These are phyloP conservation scores for Pseudopithomyces maydicus DNA, from an alignment of 2,329 filamentous ascomycete species.

Conservation along the genomic window DNA sequence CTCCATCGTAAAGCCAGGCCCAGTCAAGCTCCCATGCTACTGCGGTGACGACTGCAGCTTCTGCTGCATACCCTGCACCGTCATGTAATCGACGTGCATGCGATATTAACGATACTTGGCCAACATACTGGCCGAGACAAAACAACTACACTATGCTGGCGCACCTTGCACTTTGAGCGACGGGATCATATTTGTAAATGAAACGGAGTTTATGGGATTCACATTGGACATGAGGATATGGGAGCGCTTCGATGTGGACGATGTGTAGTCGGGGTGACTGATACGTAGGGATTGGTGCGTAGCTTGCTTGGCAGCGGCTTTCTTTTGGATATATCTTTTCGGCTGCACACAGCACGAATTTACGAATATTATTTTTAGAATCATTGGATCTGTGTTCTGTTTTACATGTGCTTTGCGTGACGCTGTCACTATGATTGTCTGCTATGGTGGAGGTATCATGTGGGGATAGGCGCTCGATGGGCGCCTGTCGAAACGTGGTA, in stretches of 20 bases:
- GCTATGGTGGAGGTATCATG: neutral
- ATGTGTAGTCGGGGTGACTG: neutral
- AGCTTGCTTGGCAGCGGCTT: neutral
- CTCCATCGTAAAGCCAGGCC: slow-evolving; percentile 43
- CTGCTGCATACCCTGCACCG: slow-evolving; percentile 44
- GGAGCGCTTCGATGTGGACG: neutral
- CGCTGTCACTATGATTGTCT: neutral
- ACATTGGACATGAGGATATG: neutral
- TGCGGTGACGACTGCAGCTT: slow-evolving; percentile 39
- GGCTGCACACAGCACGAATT: neutral
- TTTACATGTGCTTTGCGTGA: neutral
- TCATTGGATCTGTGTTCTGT: too few relatives aligned
- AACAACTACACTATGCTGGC: neutral
- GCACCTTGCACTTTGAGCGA: neutral
- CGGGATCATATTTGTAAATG: neutral
- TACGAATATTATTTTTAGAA: neutral
- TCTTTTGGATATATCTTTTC: neutral
- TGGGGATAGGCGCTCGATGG: too few relatives aligned
- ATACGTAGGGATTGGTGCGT: neutral
- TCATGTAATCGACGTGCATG: slow-evolving; percentile 33
- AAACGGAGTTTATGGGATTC: neutral
- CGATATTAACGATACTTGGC: neutral
- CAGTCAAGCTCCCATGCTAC: slow-evolving; percentile 35
- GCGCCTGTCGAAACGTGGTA: too few relatives aligned
- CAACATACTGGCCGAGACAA: neutral